phyloP scores from a whole-genome alignment of 202 grass and related monocot genomes.

The Schoenoplectus tabernaemontani region DNA sequence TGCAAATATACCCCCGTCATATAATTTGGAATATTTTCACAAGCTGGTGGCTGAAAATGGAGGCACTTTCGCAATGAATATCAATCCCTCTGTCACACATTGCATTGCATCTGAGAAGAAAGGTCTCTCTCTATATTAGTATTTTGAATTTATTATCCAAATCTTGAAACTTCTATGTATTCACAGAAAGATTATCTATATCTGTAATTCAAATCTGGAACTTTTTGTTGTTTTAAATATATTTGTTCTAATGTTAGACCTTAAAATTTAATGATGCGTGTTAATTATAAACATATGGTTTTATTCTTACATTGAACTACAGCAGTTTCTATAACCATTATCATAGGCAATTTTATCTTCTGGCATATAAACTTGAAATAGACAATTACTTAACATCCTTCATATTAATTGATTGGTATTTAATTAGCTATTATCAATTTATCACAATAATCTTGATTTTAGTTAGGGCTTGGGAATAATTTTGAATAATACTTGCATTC shows the following conservation, averaged over 20 bases:
- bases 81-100: slow-evolving; percentile 87
- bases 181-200: background rate
- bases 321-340: background rate
- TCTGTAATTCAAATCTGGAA: background rate
- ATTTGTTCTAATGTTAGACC: background rate
- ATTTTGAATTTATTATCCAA: background rate
- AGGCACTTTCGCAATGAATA: slow-evolving; percentile 93
- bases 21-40: slow-evolving; percentile 82
- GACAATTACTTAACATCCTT: background rate
- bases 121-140: slow-evolving; percentile 33
- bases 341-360: background rate
- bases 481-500: background rate
- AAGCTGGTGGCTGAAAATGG: slow-evolving; percentile 91
- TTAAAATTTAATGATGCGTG: background rate
- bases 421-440: slow-evolving; percentile 27
- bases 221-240: background rate
- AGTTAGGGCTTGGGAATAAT: slow-evolving; percentile 4
- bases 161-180: background rate
- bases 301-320: background rate
- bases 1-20: slow-evolving; percentile 68
- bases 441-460: slow-evolving; percentile 12
- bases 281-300: background rate
- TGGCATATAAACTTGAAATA: background rate
- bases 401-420: background rate
- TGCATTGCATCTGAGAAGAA: slow-evolving; percentile 79